A percentile compares a stretch with the other conserved stretches of the same genome.
Conservation (phyloP, 768 basidiomycete species). For the Dentipellis fragilis region DNA sequence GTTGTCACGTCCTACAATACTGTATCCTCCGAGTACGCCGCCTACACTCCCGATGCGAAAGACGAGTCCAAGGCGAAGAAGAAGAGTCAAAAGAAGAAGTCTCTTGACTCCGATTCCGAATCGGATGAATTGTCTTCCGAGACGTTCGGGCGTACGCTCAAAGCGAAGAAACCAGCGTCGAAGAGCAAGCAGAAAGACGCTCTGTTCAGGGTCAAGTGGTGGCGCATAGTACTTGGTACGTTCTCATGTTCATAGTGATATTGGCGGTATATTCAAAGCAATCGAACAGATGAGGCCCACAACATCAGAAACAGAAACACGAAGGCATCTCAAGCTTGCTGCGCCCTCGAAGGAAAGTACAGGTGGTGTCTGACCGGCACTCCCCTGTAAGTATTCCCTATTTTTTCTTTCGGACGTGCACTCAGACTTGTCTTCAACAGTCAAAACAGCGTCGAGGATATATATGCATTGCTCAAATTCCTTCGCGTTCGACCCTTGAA, state of each 20-base stretch:
- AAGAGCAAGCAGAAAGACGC: constrained; percentile 45
- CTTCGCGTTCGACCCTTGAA: constrained; percentile 74
- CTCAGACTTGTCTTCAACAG: not conserved
- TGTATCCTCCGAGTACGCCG: constrained; percentile 67
- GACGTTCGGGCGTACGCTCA: constrained; percentile 35
- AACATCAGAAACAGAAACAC: constrained; percentile 85
- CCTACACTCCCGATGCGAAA: constrained; percentile 39
- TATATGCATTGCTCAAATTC: constrained; percentile 86
- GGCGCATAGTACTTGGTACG: constrained; percentile 74
- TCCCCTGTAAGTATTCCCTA: constrained; percentile 39
- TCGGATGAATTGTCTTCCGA: constrained; percentile 28
- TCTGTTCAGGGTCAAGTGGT: constrained; percentile 75
- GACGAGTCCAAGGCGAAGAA: constrained; percentile 41
- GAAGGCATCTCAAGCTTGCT: constrained; percentile 71
- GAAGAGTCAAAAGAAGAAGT: constrained; percentile 21
- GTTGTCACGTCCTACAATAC: constrained; percentile 86
- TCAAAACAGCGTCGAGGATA: constrained; percentile 67
- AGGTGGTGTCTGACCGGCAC: constrained; percentile 88
- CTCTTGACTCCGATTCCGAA: constrained; percentile 15
- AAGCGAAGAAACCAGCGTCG: constrained; percentile 30
- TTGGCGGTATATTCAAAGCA: not conserved
- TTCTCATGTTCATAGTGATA: not conserved
- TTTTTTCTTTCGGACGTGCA: not conserved
- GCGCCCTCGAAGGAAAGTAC: constrained; percentile 64
- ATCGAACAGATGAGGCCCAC: constrained; percentile 72